These are phyloP conservation scores for Cystobasidium slooffiae DNA, from an alignment of 1,284 basidiomycete genomes.

Conservation along the genomic window DNA sequence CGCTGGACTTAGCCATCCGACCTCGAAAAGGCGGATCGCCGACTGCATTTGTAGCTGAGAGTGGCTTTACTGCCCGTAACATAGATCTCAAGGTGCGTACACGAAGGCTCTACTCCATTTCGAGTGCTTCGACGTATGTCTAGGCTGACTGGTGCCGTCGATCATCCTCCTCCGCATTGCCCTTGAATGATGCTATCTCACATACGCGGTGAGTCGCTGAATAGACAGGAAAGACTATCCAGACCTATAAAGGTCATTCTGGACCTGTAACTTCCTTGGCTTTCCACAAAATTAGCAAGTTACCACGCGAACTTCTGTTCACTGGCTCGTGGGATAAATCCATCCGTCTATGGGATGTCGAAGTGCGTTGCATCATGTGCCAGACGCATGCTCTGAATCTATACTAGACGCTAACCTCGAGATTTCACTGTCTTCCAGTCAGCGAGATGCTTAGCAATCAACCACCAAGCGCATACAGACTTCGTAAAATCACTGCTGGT, in stretches of 20 bases:
- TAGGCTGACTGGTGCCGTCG: neutral
- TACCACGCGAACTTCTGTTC: conserved; percentile 61
- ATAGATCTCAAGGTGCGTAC: conserved; percentile 71
- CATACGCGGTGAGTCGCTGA: neutral
- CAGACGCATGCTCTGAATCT: neutral
- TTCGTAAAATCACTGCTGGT: conserved; percentile 82
- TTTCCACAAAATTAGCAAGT: conserved; percentile 59
- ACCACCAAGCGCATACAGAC: conserved; percentile 73
- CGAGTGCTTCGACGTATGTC: neutral
- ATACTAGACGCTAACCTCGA: neutral
- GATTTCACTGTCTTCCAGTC: conserved; percentile 62
- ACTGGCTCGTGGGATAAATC: conserved; percentile 93
- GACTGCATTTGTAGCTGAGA: conserved; percentile 76
- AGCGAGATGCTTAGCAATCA: conserved; percentile 69
- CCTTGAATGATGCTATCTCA: conserved; percentile 33
- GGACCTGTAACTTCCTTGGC: conserved; percentile 83
- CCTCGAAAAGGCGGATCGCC: conserved; percentile 58
- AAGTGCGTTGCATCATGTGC: conserved; percentile 61
- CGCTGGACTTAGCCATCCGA: conserved; percentile 70
- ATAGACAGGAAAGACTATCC: conserved; percentile 76
- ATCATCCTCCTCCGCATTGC: conserved; percentile 21
- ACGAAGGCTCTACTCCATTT: neutral
- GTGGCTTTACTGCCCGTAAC: conserved; percentile 72
- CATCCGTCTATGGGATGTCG: conserved; percentile 78
- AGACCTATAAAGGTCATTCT: conserved; percentile 75